Percentiles rank a stretch among this genome's conserved stretches.
Conservation (phyloP, 768 basidiomycete species). For the Infundibulicybe gibba region DNA sequence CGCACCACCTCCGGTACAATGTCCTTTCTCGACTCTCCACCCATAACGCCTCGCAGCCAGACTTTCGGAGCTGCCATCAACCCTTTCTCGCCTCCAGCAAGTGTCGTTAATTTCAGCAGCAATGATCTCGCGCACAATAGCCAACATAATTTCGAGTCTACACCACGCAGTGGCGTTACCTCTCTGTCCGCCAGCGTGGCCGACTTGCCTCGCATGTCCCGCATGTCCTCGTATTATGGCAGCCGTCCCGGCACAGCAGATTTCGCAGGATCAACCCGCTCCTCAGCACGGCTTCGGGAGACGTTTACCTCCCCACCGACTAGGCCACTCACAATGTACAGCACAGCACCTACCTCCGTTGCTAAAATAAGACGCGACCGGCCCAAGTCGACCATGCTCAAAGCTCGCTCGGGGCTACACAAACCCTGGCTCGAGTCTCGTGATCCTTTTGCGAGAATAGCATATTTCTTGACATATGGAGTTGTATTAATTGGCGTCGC, state of each 20-base stretch:
- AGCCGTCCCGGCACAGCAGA: slow-evolving; percentile 29
- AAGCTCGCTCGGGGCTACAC: slow-evolving; percentile 10
- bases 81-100: slow-evolving; percentile 52
- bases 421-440: slow-evolving; percentile 66
- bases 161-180: slow-evolving; percentile 31
- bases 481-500: slow-evolving; percentile 56
- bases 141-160: slow-evolving; percentile 29
- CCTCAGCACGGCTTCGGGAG: slow-evolving; percentile 45
- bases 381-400: slow-evolving; percentile 49
- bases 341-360: slow-evolving; percentile 35
- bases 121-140: slow-evolving; percentile 14
- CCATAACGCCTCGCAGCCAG: slow-evolving; percentile 36
- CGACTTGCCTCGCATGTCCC: slow-evolving; percentile 36
- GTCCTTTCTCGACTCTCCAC: slow-evolving; percentile 32
- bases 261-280: slow-evolving; percentile 29
- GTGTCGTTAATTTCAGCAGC: slow-evolving; percentile 40
- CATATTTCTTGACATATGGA: slow-evolving; percentile 62
- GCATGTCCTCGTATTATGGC: slow-evolving; percentile 30
- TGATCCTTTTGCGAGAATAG: slow-evolving; percentile 51
- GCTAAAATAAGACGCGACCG: slow-evolving; percentile 37
- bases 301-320: slow-evolving; percentile 55
- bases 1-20: slow-evolving; percentile 26
- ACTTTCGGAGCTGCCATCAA: slow-evolving; percentile 30
- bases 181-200: slow-evolving; percentile 37
- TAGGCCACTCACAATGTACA: slow-evolving; percentile 55